Evolutionary conservation across 2,329 filamentous ascomycete species (phyloP).

Genomic region (Aspergillus floridensis): DNA sequence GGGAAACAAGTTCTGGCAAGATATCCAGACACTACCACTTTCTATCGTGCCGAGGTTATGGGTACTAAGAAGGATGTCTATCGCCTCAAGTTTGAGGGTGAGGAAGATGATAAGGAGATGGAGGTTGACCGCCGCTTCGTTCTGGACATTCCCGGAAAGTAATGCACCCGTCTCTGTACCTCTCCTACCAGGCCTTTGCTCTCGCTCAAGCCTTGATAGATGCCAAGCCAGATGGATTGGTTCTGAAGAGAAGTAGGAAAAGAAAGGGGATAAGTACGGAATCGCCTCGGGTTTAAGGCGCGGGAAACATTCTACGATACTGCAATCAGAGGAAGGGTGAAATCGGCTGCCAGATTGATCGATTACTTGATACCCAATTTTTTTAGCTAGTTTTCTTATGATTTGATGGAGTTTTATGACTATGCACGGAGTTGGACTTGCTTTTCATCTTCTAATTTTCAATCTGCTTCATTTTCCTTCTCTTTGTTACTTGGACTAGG

Average conservation of each 20-base stretch:
- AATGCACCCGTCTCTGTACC: neutral
- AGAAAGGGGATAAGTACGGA: neutral
- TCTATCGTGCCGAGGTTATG: slow-evolving; percentile 80
- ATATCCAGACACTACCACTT: slow-evolving; percentile 81
- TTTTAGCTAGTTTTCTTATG: slow-evolving; percentile 6
- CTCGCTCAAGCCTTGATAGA: neutral
- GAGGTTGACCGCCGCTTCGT: slow-evolving; percentile 74
- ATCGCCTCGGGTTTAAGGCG: neutral
- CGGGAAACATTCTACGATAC: neutral
- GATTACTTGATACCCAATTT: slow-evolving; percentile 7
- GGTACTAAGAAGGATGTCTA: slow-evolving; percentile 57
- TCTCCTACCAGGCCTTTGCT: neutral
- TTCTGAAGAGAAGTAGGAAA: neutral
- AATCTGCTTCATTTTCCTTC: neutral
- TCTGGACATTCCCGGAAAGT: slow-evolving; percentile 64
- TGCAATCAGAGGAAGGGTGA: neutral
- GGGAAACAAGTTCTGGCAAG: slow-evolving; percentile 73
- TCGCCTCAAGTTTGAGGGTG: slow-evolving; percentile 71
- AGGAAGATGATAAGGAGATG: slow-evolving; percentile 70
- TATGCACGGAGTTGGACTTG: slow-evolving; percentile 1
- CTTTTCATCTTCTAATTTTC: neutral
- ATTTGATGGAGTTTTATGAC: neutral
- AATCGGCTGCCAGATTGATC: neutral
- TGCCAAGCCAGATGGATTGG: neutral
- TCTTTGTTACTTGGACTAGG: too few relatives aligned